phyloP scores from a whole-genome alignment of 2,329 filamentous ascomycete species.

The Fusarium decemcellulare region DNA sequence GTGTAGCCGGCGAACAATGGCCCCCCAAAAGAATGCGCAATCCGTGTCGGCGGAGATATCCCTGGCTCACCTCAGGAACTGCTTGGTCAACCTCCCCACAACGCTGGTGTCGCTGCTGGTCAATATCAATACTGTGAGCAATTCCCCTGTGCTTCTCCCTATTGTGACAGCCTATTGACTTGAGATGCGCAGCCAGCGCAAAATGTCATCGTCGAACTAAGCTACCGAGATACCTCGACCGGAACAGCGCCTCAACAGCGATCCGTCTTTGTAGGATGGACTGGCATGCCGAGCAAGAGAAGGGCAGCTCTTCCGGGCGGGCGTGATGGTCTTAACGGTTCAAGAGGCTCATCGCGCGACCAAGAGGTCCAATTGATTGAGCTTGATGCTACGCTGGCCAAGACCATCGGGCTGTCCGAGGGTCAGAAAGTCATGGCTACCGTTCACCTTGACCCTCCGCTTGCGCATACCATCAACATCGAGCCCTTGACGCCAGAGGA shows the following conservation, averaged over 20 bases:
- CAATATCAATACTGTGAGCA: conserved; percentile 88
- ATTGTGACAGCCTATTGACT: conserved; percentile 19
- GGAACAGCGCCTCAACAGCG: conserved; percentile 66
- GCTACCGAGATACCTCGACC: conserved; percentile 71
- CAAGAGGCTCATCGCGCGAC: conserved; percentile 73
- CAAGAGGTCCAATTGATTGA: conserved; percentile 86
- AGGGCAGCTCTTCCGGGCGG: conserved; percentile 80
- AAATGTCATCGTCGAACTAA: conserved; percentile 96
- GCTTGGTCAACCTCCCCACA: conserved; percentile 91
- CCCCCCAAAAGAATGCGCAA: conserved; percentile 68
- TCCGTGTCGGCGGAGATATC: conserved; percentile 86
- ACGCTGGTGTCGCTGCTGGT: conserved; percentile 87
- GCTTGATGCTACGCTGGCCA: conserved; percentile 87
- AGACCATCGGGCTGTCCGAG: conserved; percentile 81
- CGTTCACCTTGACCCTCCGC: conserved; percentile 90
- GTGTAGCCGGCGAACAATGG: conserved; percentile 53
- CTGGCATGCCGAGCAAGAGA: conserved; percentile 95
- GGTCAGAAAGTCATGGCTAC: conserved; percentile 81
- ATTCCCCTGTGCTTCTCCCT: conserved; percentile 4
- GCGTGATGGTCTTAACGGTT: conserved; percentile 78
- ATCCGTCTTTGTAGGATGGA: conserved; percentile 94
- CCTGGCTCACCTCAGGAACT: conserved; percentile 91
- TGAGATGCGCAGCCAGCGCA: conserved; percentile 78
- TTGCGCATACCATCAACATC: conserved; percentile 95
- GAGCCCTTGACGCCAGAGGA: conserved; percentile 95